These are phyloP conservation scores for Hansenula anomala DNA, from an alignment of 1,139 yeast species.

Conservation along the genomic window DNA sequence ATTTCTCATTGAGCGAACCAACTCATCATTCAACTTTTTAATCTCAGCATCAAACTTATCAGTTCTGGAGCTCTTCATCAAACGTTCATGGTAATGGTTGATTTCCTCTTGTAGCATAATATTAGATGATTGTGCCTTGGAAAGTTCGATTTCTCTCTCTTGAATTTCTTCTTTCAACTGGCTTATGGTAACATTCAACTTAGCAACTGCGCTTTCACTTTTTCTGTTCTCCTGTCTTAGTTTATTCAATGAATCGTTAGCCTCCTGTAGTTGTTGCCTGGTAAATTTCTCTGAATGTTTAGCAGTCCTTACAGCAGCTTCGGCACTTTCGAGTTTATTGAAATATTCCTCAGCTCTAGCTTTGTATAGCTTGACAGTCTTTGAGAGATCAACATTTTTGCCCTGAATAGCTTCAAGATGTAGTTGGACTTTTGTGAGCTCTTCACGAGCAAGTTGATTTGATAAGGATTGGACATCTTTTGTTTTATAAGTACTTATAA, in stretches of 20 bases:
- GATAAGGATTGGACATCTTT: conserved; percentile 15
- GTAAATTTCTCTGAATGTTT: conserved; percentile 56
- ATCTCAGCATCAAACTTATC: conserved; percentile 55
- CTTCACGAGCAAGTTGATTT: conserved; percentile 22
- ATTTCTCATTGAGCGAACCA: conserved; percentile 50
- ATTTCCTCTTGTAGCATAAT: conserved; percentile 45
- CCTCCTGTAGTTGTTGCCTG: conserved; percentile 50
- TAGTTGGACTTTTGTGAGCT: conserved; percentile 31
- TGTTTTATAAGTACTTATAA: conserved; percentile 16
- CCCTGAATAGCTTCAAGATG: conserved; percentile 47
- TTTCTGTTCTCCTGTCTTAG: conserved; percentile 56
- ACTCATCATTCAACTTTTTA: conserved; percentile 50
- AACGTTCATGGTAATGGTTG: conserved; percentile 44
- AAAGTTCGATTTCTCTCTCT: conserved; percentile 53
- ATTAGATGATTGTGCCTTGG: conserved; percentile 44
- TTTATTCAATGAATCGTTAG: conserved; percentile 45
- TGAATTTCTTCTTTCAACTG: conserved; percentile 55
- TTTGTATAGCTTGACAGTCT: conserved; percentile 58
- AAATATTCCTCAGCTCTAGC: conserved; percentile 73
- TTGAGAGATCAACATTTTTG: conserved; percentile 48
- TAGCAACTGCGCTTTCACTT: conserved; percentile 53
- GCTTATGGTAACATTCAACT: conserved; percentile 49
- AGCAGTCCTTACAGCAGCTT: conserved; percentile 62
- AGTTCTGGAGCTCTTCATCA: conserved; percentile 33
- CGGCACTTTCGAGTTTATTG: conserved; percentile 73